phyloP scores from a whole-genome alignment of 441 rosid species.

The Adansonia madagascariensis region DNA sequence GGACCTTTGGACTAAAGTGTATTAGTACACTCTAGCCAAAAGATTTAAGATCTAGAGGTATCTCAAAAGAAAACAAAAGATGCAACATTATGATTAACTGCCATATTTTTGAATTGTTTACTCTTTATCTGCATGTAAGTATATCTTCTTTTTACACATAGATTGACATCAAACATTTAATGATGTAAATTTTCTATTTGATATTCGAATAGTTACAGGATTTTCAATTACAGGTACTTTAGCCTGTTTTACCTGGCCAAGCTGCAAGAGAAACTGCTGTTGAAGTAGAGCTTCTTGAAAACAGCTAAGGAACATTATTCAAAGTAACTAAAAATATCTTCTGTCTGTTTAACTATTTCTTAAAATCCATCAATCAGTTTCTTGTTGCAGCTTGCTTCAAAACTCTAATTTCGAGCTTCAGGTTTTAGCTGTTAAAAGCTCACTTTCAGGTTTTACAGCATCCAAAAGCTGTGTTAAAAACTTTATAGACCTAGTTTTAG shows the following conservation, averaged over 20 bases:
- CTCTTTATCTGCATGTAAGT: neutral
- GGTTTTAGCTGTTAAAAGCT: neutral
- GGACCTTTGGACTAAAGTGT: neutral
- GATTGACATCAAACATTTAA: neutral
- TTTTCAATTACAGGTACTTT: neutral
- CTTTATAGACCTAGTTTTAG: neutral
- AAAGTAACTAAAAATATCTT: neutral
- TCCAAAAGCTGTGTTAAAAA: neutral
- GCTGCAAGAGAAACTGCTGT: neutral
- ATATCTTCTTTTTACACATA: neutral
- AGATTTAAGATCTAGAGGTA: neutral
- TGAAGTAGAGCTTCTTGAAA: neutral
- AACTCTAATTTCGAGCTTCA: neutral
- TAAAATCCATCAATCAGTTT: neutral
- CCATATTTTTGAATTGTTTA: neutral
- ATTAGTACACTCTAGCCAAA: neutral
- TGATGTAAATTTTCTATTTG: neutral
- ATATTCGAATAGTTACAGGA: neutral
- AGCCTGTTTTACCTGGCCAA: neutral
- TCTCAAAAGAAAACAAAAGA: slow-evolving; percentile 3
- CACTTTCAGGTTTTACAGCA: neutral
- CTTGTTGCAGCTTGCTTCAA: neutral
- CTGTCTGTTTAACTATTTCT: neutral
- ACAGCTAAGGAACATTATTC: neutral
- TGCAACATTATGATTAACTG: neutral